Base-by-base conservation (phyloP, 805 yeast genomes). In the Metahyphopichia silvanorum region DNA sequence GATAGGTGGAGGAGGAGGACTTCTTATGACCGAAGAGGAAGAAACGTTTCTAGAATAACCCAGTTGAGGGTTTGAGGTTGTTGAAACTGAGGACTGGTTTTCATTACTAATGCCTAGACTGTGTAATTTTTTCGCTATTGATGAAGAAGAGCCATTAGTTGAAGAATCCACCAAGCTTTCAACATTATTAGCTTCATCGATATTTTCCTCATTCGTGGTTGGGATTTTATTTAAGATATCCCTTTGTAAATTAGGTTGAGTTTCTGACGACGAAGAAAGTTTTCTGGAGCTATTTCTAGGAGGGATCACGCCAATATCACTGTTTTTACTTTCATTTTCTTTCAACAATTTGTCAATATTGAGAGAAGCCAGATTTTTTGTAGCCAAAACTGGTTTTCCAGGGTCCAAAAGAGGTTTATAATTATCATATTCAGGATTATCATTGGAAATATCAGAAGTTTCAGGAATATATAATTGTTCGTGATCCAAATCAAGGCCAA, bases 361-460 rank as follows among this genome's bases (percentile, higher is more conserved):
- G 11, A 40, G 28, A 8, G 35, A 22, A 13, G 14, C 21, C 17
- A 24, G 37, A 13, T 42, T 68, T 17, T 63, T 38, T 3, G 65
- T 51, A 32, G 14, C 23, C 11, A 32, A 19, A 7, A 40, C 31
- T 7, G 62, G 60, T 37, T 57, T 66, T 0, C 71, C 73, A 3
- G 77, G 77, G 44, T 73, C 77, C 53, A 72, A 54, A 2, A 73
- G 67, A 23, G 63, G 54, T 32, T 59, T 47, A 31, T 39, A 53
- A 21, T 28, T 29, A 8, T 38, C 39, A 49, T 27, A 32, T 2
- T 27, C 15, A 5, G 16, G 3, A n/a, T n/a, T n/a, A n/a, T n/a
- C n/a, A 10, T n/a, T 13, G 25, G 14, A n/a, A n/a, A 12, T 26
- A 5, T 11, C 21, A n/a, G 19, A 24, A 7, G 20, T 20, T 4